Base-by-base conservation (phyloP, 176 grass and related monocot genomes). In the Carex cristatella region DNA sequence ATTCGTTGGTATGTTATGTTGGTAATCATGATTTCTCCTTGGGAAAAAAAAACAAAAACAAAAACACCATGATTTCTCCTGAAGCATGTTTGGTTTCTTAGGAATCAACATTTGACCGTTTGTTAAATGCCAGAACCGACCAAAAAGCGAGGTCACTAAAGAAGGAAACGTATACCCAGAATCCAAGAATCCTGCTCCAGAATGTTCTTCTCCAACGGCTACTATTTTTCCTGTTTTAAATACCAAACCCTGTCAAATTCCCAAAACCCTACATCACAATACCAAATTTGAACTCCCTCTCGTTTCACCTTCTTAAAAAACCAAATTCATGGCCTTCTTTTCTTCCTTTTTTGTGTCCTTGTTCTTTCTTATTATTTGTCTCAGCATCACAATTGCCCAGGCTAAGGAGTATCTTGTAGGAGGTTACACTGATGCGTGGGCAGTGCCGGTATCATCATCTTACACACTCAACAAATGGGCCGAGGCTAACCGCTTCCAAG, bases 401-500 rank as follows among this genome's bases (percentile, higher is more conserved):
- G 88, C 70, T 16, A 87, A 49, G 40, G 49, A 87, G n/a, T 87
- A 74, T 62, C 42, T 84, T 58, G 88, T 90, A 10, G 88, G 88
- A 62, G 88, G 85, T 63, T 80, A 23, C 62, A 59, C 28, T 33
- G n/a, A 84, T 38, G 49, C 85, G 13, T 90, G 88, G 88, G 32
- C 54, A 49, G 46, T 90, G 4, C 81, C 88, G 14, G 10, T 81
- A 30, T 80, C 80, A 4, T 65, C 81, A 33, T 80, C 72, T 16
- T 81, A 79, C 46, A 61, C 85, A 32, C 88, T 87, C 88, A 90
- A 90, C 72, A 75, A 87, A 65, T 90, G 88, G 88, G 88, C 85
- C 8, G 88, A 84, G 80, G 61, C 81, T 14, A 87, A 63, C 15
- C 81, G 88, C 0, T 90, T 90, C 80, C 84, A 65, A 90, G 71